Conservation (phyloP, 768 basidiomycete species). For the Kwoniella dendrophila region DNA sequence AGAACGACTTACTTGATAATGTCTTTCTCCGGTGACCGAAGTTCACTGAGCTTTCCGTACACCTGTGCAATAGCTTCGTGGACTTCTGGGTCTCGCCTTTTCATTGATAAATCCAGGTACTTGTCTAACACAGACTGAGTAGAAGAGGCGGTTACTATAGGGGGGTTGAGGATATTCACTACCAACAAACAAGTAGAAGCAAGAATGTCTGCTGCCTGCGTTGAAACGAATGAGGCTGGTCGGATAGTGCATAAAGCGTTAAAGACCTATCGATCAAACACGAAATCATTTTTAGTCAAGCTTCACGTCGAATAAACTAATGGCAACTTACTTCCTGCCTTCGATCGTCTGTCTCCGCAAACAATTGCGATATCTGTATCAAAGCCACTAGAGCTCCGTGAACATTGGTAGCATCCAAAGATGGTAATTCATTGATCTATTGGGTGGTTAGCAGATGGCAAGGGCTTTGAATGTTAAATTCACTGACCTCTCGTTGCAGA, state of each 20-base stretch:
- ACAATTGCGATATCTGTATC: slow-evolving; percentile 67
- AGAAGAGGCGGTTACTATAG: slow-evolving; percentile 56
- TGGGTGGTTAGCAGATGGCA: background rate
- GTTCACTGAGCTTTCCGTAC: slow-evolving; percentile 68
- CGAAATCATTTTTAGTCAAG: background rate
- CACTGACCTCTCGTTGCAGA: slow-evolving; percentile 42
- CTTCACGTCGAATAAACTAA: too few species aligned
- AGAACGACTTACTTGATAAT: slow-evolving; percentile 69
- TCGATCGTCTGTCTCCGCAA: slow-evolving; percentile 55
- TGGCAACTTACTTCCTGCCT: slow-evolving; percentile 62
- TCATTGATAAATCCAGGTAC: slow-evolving; percentile 68
- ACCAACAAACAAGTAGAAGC: slow-evolving; percentile 74
- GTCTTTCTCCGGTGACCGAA: slow-evolving; percentile 67
- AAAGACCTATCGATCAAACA: slow-evolving; percentile 64
- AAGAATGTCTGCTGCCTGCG: slow-evolving; percentile 72
- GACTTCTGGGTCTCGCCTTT: slow-evolving; percentile 65
- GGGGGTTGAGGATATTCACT: slow-evolving; percentile 64
- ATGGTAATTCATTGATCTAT: slow-evolving; percentile 59
- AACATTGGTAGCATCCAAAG: slow-evolving; percentile 70
- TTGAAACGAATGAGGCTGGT: slow-evolving; percentile 64
- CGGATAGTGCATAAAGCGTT: slow-evolving; percentile 64
- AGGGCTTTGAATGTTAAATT: background rate
- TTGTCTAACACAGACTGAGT: slow-evolving; percentile 57
- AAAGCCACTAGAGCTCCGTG: slow-evolving; percentile 81
- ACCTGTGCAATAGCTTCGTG: slow-evolving; percentile 78